Evolutionary conservation across 2,329 filamentous ascomycete species (phyloP), one percentile per base, ranked within the genome.

Genomic region (Neodidymelliopsis sp.): DNA sequence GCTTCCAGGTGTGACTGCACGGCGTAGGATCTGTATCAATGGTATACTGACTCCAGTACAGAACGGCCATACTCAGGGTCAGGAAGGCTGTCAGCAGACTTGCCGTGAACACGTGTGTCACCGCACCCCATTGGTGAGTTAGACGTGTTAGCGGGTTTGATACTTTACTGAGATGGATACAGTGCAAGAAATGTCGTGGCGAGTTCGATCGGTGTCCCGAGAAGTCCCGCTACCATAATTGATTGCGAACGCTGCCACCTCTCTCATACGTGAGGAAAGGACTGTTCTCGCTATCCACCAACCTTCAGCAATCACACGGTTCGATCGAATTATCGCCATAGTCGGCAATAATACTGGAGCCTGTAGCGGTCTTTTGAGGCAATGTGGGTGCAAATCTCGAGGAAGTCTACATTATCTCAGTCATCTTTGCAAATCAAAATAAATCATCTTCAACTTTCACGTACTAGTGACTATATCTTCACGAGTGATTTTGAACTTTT

Each of bases 91-190:
- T 29, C 29, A 35, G 38, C 43, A 53, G 29, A 39, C 43, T 31
- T 48, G 49, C 34, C 49, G 38, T 27, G 38, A 53, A 25, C 49
- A 53, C 10, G 49, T 53, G 27, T 53, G 49, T 30, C 49, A 53
- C 30, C 49, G 49, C 27, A 53, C 33, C 1, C 43, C 49, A n/a
- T 33, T 41, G 42, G 49, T 40, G 18, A 25, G 29, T 25, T 12
- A 8, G 13, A 25, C 25, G 2, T 2, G 4, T 7, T 7, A 6
- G 9, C 13, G 10, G 4, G 2, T 4, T 18, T 3, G 25, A 6
- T 1, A 20, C 6, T 25, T 8, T 33, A 13, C 39, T 48, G 20
- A 48, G 19, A 6, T 20, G 6, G 9, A 10, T 33, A 11, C 11
- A 53, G 43, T 53, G 49, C 23, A 53, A 31, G 43, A 38, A 42